phyloP scores from a whole-genome alignment of 768 basidiomycete species.

The Rhodosporidiobolus sp. region DNA sequence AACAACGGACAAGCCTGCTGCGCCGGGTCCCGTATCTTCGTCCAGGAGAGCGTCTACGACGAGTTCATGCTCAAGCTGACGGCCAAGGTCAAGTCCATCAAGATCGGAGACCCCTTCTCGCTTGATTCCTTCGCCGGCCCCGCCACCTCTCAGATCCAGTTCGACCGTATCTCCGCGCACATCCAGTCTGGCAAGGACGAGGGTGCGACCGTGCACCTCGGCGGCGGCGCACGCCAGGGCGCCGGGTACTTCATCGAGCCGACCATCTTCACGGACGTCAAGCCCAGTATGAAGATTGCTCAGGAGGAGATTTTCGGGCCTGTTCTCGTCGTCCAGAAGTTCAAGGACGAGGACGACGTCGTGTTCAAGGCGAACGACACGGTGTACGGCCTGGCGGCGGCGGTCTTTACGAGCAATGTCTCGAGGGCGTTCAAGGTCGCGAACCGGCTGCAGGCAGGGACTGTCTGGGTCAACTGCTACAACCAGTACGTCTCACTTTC shows the following conservation, averaged over 20 bases:
- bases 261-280: constrained; percentile 59
- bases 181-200: constrained; percentile 69
- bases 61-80: constrained; percentile 64
- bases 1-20: constrained; percentile 75
- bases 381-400: constrained; percentile 56
- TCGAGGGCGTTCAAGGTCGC: constrained; percentile 69
- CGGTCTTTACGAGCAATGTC: constrained; percentile 73
- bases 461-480: constrained; percentile 47
- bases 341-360: constrained; percentile 53
- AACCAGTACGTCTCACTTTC: constrained; percentile 22
- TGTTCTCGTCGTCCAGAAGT: constrained; percentile 71
- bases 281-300: constrained; percentile 70
- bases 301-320: constrained; percentile 56
- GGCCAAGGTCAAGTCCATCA: constrained; percentile 54
- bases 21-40: constrained; percentile 76
- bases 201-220: constrained; percentile 65
- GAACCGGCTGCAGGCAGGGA: constrained; percentile 70
- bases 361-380: constrained; percentile 66
- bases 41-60: constrained; percentile 76
- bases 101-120: constrained; percentile 70
- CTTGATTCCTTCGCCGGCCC: constrained; percentile 67
- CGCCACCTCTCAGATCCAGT: constrained; percentile 67
- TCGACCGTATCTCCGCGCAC: constrained; percentile 70
- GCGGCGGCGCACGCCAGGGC: constrained; percentile 62
- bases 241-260: constrained; percentile 62